A percentile compares a stretch with the other conserved stretches of the same genome.
These are phyloP conservation scores for Nakazawaea sp. DNA, from an alignment of 805 yeast genomes.

Conservation along the genomic window DNA sequence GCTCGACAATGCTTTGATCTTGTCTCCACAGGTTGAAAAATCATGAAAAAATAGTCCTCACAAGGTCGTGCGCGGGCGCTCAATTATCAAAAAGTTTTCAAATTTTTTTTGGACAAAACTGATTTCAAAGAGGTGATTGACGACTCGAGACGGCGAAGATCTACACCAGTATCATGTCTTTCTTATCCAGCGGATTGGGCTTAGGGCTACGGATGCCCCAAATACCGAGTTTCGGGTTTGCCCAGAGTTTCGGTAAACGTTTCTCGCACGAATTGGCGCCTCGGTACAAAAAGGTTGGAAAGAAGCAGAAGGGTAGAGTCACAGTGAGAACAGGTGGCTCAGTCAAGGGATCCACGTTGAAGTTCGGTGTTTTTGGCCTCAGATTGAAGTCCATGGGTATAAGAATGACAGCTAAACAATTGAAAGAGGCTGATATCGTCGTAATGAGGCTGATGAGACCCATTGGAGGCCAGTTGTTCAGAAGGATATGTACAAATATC, in stretches of 20 bases:
- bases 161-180: too few species aligned
- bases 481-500: conserved; percentile 75
- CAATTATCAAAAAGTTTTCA: too few species aligned
- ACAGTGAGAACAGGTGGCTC: conserved; percentile 95
- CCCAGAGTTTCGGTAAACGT: conserved; percentile 25
- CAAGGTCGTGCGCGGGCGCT: too few species aligned
- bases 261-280: conserved; percentile 73
- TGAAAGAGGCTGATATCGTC: conserved; percentile 85
- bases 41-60: too few species aligned
- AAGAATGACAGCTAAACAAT: conserved; percentile 78
- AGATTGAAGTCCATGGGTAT: conserved; percentile 86
- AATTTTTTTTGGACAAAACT: too few species aligned
- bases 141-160: background rate
- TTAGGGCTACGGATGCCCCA: too few species aligned
- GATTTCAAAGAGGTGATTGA: background rate
- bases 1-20: too few species aligned
- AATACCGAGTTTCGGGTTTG: background rate
- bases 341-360: conserved; percentile 74
- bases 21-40: too few species aligned
- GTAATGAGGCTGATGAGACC: conserved; percentile 81
- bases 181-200: too few species aligned
- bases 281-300: conserved; percentile 55
- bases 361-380: conserved; percentile 79
- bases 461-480: conserved; percentile 64
- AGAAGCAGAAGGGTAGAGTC: conserved; percentile 91